Base-by-base conservation (phyloP, 768 basidiomycete species). In the Leccinum variicolor region DNA sequence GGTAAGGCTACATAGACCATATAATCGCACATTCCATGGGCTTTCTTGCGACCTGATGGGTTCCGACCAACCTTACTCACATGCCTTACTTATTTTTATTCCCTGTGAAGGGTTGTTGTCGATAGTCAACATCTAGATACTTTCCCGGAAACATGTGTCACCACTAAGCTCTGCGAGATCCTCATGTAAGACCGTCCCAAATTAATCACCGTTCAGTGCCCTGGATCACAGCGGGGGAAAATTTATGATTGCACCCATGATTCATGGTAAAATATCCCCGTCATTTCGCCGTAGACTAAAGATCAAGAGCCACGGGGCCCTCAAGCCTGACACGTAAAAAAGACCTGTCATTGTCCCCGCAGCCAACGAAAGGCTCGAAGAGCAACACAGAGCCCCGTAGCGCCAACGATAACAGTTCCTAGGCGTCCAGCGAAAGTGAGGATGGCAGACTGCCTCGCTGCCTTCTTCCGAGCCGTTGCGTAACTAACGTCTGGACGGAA, bases 401-500 rank as follows among this genome's bases (percentile, higher is more conserved):
- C 74, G 46, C 79, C 77, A 62, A 81, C 60, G 54, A 76, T 63
- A 48, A 70, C 71, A 58, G 79, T 73, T 54, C 81, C 81, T 63
- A 77, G 67, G 78, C 81, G 81, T 23, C 79, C 81, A 14, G 79
- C 67, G 51, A 72, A 68, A 52, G 75, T 71, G 60, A 98, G 75
- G 53, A 91, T 78, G 29, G 69, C 72, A n/a, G 81, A 76, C 75
- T 99, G 96, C 69, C 79, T 75, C 59, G 73, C 77, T 56, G 88
- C 88, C 72, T 85, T 86, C 68, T 77, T 79, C 69, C 83, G 82
- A 21, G 88, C 95, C 51, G 84, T 85, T 55, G 86, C 85, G 69
- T 99, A 99, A 70, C 87, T 88, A 66, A 99, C 84, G 74, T 98
- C 96, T 52, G 94, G 92, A 43, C 96, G 84, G 77, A 99, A 99